These are phyloP conservation scores for Calycina marina DNA, from an alignment of 2,329 filamentous ascomycete genomes.

Conservation along the genomic window DNA sequence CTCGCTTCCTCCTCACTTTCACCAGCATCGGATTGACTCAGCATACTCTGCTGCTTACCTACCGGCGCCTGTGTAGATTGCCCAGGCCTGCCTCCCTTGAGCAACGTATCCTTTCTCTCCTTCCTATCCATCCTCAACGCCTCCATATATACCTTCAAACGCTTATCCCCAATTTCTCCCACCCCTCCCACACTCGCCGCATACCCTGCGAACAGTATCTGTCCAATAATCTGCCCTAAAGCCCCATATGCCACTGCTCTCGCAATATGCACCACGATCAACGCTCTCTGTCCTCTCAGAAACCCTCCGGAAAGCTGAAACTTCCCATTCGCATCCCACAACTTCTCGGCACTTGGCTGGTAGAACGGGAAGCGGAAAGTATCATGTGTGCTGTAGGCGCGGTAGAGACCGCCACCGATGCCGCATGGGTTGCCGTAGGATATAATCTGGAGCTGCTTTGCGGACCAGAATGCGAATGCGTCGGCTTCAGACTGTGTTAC, in stretches of 20 bases:
- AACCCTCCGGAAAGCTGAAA: constrained; percentile 9
- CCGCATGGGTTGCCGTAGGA: constrained; percentile 17
- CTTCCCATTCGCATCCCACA: constrained; percentile 6
- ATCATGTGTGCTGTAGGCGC: constrained; percentile 10
- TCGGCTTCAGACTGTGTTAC: constrained; percentile 17
- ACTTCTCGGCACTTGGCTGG: constrained; percentile 16
- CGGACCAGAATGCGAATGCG: constrained; percentile 16
- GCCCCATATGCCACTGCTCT: constrained; percentile 13
- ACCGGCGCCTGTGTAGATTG: background rate
- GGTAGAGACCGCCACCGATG: constrained; percentile 13
- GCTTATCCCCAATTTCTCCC: constrained; percentile 15
- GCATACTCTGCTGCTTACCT: background rate
- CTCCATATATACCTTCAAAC: constrained; percentile 15
- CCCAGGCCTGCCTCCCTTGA: background rate
- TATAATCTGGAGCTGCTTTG: constrained; percentile 14
- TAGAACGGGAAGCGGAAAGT: constrained; percentile 20
- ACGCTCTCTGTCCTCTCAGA: constrained; percentile 9
- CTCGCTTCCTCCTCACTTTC: background rate
- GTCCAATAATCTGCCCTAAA: constrained; percentile 10
- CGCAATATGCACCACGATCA: constrained; percentile 13
- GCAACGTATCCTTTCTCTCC: background rate
- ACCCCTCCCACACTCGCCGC: constrained; percentile 12
- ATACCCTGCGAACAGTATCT: constrained; percentile 16
- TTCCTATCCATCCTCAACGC: too few species aligned
- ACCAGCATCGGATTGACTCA: background rate